These are phyloP conservation scores for Astragalus membranaceus DNA, from an alignment of 306 rosid species.

Conservation along the genomic window DNA sequence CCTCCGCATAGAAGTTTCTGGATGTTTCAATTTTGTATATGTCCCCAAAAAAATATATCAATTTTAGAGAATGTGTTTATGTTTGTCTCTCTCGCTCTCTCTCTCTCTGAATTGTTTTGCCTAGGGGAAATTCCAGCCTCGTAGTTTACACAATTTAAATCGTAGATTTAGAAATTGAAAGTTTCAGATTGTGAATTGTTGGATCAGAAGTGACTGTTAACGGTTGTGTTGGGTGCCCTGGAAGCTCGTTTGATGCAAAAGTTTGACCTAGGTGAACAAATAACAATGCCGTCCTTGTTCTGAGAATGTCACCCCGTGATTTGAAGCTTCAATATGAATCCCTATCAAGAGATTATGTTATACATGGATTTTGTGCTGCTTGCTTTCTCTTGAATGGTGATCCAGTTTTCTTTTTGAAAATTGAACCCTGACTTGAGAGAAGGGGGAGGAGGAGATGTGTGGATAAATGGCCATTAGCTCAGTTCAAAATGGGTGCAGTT, in stretches of 20 bases:
- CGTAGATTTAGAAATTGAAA: constrained; percentile 17
- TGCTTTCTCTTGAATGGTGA: neutral
- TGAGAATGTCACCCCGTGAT: constrained; percentile 1
- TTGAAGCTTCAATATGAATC: constrained; percentile 4
- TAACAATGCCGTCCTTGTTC: constrained; percentile 7
- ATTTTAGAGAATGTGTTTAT: neutral
- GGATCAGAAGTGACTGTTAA: constrained; percentile 35
- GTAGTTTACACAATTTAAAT: constrained; percentile 9
- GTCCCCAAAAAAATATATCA: neutral
- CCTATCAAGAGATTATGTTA: neutral
- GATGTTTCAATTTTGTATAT: constrained; percentile 10
- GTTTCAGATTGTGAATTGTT: constrained; percentile 13
- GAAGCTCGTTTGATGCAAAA: neutral
- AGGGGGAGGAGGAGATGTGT: too few relatives aligned
- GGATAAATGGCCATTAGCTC: neutral
- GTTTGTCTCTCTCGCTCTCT: neutral
- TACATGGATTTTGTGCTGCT: constrained; percentile 13
- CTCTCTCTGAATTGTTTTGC: neutral
- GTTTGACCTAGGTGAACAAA: constrained; percentile 20
- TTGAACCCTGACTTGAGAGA: neutral
- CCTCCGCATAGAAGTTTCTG: neutral
- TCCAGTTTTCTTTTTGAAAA: neutral
- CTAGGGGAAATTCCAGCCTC: constrained; percentile 3
- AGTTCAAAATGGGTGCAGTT: neutral
- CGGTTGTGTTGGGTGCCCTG: constrained; percentile 7